Evolutionary conservation across 2,329 filamentous ascomycete genomes (phyloP).

Genomic region (Talaromyces sp.): DNA sequence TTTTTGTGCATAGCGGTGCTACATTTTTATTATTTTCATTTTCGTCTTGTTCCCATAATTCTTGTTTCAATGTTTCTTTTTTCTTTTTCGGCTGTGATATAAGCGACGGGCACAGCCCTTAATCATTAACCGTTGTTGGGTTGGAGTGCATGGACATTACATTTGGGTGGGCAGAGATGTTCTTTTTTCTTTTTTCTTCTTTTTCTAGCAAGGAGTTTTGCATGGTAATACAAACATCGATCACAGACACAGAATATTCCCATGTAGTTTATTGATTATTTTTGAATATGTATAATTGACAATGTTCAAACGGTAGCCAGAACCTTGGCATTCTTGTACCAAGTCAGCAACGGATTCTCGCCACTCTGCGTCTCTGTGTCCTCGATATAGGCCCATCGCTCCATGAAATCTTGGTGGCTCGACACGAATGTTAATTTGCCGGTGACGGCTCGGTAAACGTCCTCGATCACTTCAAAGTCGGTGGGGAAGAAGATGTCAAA

Average conservation of each 20-base stretch:
- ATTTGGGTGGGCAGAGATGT: background rate
- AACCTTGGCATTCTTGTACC: constrained; percentile 94
- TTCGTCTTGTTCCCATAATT: background rate
- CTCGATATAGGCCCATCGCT: constrained; percentile 80
- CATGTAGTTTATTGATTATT: background rate
- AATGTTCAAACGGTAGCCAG: constrained; percentile 70
- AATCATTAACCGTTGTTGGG: background rate
- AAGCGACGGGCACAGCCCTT: background rate
- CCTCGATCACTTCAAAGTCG: constrained; percentile 84
- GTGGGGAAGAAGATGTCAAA: constrained; percentile 99
- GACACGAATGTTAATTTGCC: constrained; percentile 82
- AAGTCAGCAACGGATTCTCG: constrained; percentile 85
- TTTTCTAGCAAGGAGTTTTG: background rate
- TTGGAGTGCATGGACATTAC: background rate
- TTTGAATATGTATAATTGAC: background rate
- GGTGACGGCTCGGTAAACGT: constrained; percentile 87
- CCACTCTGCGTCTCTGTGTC: constrained; percentile 84
- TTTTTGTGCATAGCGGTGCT: constrained; percentile 2
- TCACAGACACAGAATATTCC: background rate
- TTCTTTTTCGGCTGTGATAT: background rate
- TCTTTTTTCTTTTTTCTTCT: background rate
- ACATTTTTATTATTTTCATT: constrained; percentile 6
- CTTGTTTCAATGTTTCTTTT: background rate
- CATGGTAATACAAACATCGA: background rate
- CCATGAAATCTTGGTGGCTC: constrained; percentile 86